Base-by-base conservation (phyloP, 805 yeast species). In the Starmerella apis region DNA sequence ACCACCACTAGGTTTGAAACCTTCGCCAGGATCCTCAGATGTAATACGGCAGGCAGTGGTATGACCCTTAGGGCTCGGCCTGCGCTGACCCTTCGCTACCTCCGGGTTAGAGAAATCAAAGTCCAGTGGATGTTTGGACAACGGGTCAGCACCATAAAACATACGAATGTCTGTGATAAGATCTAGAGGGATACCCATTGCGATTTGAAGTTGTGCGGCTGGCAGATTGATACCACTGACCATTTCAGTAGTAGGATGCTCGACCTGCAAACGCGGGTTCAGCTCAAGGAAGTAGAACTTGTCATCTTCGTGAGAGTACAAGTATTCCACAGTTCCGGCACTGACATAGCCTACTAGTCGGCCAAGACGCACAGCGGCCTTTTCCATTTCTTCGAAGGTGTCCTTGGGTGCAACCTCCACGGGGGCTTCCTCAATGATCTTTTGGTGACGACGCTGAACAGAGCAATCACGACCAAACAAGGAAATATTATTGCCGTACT, bases 161-260 rank as follows among this genome's bases (percentile, higher is more conserved):
- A 86, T 71, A 68, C 99, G 80, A 63, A 92, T 94, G 66, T 92
- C 98, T 62, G 83, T 78, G 61, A 92, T 83, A 71, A 94, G 78
- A 69, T 92, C 94, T 76, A 92, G 80, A 57, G 98, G 97, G 53
- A 92, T 79, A 78, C 99, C 99, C 99, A 92, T 92, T 56, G 98
- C 97, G 69, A 92, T 86, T 72, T 92, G 98, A 59, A 92, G 78
- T 72, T 92, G 98, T 33, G 99, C 95, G 51, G 96, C 95, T 25
- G 99, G 99, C 66, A 92, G 76, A 65, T 92, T 94, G 48, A 92
- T 96, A 58, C 98, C 98, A 22, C 95, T 83, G 50, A 87, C 98
- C 99, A 92, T 92, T 73, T 92, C 99, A 36, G 98, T 92, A 41
- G 98, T 92, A 63, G 99, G 99, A 76, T 92, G 99, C 76, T 92